These are phyloP conservation scores for Cadophora luteo-olivacea DNA, from an alignment of 2,329 filamentous ascomycete genomes.

Conservation along the genomic window DNA sequence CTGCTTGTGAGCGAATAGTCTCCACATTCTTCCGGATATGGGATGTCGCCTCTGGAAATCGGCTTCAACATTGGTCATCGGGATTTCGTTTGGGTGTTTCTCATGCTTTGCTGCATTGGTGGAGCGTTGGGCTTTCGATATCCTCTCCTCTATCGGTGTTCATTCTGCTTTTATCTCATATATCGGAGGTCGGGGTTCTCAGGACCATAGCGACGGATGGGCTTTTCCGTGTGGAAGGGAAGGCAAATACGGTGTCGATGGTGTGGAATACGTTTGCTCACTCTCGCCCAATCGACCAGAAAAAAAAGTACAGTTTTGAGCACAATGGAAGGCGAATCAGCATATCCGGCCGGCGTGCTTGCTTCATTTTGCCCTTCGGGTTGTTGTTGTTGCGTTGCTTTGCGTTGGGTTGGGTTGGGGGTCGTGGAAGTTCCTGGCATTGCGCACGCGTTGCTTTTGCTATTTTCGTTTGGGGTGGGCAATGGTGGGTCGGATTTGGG, in stretches of 20 bases:
- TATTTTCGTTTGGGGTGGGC: neutral
- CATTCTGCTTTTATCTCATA: neutral
- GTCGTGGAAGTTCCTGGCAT: neutral
- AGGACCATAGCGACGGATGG: conserved; percentile 9
- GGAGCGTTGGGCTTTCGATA: conserved; percentile 28
- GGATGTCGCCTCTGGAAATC: conserved; percentile 10
- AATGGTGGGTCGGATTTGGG: neutral
- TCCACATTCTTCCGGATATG: conserved; percentile 5
- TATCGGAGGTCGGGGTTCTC: neutral
- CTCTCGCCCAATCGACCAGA: neutral
- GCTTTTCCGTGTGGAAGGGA: conserved; percentile 4
- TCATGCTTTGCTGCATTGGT: conserved; percentile 28
- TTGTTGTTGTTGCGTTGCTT: neutral
- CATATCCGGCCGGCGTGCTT: conserved; percentile 30
- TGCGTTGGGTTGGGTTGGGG: neutral
- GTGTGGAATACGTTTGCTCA: neutral
- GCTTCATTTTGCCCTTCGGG: conserved; percentile 7
- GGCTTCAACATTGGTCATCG: conserved; percentile 17
- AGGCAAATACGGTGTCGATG: neutral
- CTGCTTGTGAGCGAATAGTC: neutral
- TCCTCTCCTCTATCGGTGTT: conserved; percentile 26
- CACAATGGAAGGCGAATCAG: conserved; percentile 6
- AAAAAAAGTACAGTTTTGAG: conserved; percentile 15
- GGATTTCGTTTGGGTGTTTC: conserved; percentile 24
- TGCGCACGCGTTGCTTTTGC: conserved; percentile 1